Evolutionary conservation across 1,284 basidiomycete genomes (phyloP), one percentile per base, ranked within the genome.

Genomic region (Ustanciosporium gigantosporum): DNA sequence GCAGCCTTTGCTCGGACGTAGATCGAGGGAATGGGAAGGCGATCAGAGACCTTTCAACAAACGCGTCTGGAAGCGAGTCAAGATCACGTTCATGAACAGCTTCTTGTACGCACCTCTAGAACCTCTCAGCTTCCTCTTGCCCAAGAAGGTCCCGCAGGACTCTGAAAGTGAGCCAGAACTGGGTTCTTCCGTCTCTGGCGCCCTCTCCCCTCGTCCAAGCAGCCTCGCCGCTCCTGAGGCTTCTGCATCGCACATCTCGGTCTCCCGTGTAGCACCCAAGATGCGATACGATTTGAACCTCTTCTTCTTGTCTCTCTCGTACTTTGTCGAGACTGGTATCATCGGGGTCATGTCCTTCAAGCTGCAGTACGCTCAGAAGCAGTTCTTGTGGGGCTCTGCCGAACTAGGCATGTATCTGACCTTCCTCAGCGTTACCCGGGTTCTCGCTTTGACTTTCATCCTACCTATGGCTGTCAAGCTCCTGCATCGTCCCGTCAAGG

Each of bases 311-410:
- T 70, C 68, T 14, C 34, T 62, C 16, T 64, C 70, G 23, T 76
- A 75, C 52, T 70, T 67, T 36, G 34, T 70, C 41, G 76, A 75
- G 56, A 46, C 57, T 2, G 42, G 52, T 21, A 48, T 65, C 35
- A 60, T 66, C 16, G 76, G 74, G 9, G 58, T 77, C 44, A 48
- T 77, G 52, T 52, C 69, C 0, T 60, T 55, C 64, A 76, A 77
- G 43, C 51, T 74, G 24, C 68, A 70, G 43, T 77, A 77, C 31
- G 71, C 74, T 0, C 66, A 72, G 38, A 37, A 69, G 23, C 48
- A 59, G 13, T 77, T 74, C 37, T 53, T 64, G 35, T 77, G 74
- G 76, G 69, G 56, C 23, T 61, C 73, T 1, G 50, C 60, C 3
- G 56, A 68, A 46, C 41, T 77, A 4, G 74, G 74, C 11, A 50